phyloP scores from a whole-genome alignment of 2,329 filamentous ascomycete species.

The Scytalidium sp. region DNA sequence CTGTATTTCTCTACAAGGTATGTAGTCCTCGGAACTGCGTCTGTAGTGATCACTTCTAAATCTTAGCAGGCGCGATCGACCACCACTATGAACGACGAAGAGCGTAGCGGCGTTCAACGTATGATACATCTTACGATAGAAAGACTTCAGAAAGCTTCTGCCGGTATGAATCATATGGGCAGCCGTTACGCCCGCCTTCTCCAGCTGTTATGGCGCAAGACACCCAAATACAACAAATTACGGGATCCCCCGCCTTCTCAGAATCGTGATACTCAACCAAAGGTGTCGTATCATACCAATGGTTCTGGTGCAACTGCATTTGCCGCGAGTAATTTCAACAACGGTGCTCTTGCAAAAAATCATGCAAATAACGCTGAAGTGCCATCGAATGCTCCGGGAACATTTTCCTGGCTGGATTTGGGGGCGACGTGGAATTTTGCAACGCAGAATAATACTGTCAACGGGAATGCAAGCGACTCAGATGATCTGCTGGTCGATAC shows the following conservation, averaged over 20 bases:
- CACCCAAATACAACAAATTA: constrained; percentile 14
- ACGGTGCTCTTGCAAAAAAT: neutral
- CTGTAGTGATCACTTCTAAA: constrained; percentile 28
- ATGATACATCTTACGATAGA: constrained; percentile 57
- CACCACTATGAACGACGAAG: constrained; percentile 39
- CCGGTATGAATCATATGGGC: constrained; percentile 56
- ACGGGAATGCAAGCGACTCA: constrained; percentile 14
- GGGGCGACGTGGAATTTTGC: constrained; percentile 27
- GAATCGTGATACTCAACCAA: neutral
- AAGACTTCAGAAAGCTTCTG: constrained; percentile 55
- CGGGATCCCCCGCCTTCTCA: neutral
- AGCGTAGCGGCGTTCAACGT: constrained; percentile 46
- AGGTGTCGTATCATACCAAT: neutral
- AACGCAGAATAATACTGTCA: constrained; percentile 22
- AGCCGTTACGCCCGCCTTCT: constrained; percentile 59
- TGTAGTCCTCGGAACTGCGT: constrained; percentile 53
- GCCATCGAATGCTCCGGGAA: constrained; percentile 1
- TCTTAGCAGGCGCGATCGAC: constrained; percentile 17
- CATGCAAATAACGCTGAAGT: neutral
- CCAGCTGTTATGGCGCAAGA: constrained; percentile 55
- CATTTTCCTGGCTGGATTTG: constrained; percentile 27
- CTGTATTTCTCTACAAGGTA: constrained; percentile 64
- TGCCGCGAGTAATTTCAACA: neutral
- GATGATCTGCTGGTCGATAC: constrained; percentile 12
- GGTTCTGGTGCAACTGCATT: neutral